A percentile compares a stretch with the other conserved stretches of the same genome.
These are phyloP conservation scores for Syzygium jambos DNA, from an alignment of 345 rosid genomes.

Conservation along the genomic window DNA sequence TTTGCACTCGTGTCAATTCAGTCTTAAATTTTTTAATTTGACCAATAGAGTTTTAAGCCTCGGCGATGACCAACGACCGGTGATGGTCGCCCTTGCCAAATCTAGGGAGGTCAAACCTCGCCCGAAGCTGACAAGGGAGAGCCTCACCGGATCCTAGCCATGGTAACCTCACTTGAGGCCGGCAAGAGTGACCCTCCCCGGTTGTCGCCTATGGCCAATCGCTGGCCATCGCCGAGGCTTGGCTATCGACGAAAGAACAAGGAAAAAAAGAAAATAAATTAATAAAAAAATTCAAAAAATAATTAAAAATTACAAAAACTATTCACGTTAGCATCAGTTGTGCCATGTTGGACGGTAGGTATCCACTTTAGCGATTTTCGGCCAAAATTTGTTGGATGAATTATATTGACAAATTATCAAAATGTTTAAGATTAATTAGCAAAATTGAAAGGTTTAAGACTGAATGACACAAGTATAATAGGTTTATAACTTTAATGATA, in stretches of 20 bases:
- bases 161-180: too few relatives aligned
- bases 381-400: not conserved
- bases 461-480: not conserved
- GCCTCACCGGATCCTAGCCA: too few relatives aligned
- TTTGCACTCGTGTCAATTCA: fast-evolving
- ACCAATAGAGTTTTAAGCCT: not conserved
- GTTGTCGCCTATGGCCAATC: not conserved
- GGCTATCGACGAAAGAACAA: not conserved
- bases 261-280: fast-evolving
- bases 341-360: fast-evolving
- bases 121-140: fast-evolving
- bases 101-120: not conserved
- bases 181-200: not conserved
- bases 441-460: not conserved
- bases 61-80: too few relatives aligned
- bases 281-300: too few relatives aligned
- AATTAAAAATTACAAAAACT: not conserved
- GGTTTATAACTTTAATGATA: not conserved
- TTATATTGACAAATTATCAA: not conserved
- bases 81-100: not conserved
- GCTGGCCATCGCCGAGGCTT: too few relatives aligned
- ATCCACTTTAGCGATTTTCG: not conserved
- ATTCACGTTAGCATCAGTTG: fast-evolving
- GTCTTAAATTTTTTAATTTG: not conserved
- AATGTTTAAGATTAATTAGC: not conserved